A percentile compares a stretch with the other conserved stretches of the same genome.
These are phyloP conservation scores for Leccinellum rugosiceps DNA, from an alignment of 768 basidiomycete species.

Conservation along the genomic window DNA sequence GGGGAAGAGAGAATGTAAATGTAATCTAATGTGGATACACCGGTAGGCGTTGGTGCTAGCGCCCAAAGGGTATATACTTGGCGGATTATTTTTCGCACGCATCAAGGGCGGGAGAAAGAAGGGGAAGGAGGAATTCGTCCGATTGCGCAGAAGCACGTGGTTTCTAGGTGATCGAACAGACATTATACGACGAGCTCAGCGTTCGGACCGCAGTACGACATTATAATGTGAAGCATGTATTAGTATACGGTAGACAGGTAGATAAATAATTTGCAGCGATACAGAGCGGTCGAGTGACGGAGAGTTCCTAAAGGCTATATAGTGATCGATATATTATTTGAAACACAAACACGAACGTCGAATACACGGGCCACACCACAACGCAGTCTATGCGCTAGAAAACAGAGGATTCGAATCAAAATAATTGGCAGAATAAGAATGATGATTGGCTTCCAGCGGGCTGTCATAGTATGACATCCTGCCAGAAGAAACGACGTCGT, in stretches of 20 bases:
- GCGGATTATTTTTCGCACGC: not conserved
- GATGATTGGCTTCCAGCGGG: slow-evolving; percentile 18
- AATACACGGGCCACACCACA: not conserved
- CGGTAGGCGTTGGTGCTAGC: not conserved
- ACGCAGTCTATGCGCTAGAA: not conserved
- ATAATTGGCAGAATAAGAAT: slow-evolving; percentile 15
- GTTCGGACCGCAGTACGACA: slow-evolving; percentile 15
- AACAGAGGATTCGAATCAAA: slow-evolving; percentile 20
- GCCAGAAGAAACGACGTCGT: slow-evolving; percentile 25
- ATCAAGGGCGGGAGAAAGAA: not conserved
- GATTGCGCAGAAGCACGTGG: not conserved
- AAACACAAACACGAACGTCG: not conserved
- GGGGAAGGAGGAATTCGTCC: not conserved
- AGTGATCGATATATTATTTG: slow-evolving; percentile 21
- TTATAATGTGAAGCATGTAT: slow-evolving; percentile 9
- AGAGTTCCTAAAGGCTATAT: slow-evolving; percentile 18
- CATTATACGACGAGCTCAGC: not conserved
- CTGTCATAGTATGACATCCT: slow-evolving; percentile 28
- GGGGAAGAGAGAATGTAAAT: not conserved
- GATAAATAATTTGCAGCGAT: slow-evolving; percentile 27
- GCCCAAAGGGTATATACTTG: not conserved
- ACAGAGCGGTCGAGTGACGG: slow-evolving; percentile 17
- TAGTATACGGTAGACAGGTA: slow-evolving; percentile 12
- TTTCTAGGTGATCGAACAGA: slow-evolving; percentile 3
- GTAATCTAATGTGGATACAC: not conserved